These are phyloP conservation scores for Chaetomium fimeti DNA, from an alignment of 495 filamentous ascomycete species.

Conservation along the genomic window DNA sequence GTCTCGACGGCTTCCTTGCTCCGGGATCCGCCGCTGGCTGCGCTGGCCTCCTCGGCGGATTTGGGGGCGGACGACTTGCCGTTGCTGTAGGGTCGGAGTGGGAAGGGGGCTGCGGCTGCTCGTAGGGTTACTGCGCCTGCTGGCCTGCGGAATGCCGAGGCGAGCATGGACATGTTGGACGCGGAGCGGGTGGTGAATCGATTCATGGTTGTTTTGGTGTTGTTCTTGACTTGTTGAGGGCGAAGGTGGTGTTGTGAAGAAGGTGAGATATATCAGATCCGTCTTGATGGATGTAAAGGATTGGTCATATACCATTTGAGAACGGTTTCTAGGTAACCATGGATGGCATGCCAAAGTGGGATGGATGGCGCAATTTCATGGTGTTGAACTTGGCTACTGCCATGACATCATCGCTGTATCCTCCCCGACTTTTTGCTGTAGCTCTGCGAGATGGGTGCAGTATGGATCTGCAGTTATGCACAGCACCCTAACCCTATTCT, in stretches of 20 bases:
- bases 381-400: no score
- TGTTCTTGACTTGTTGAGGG: background rate
- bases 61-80: slow-evolving; percentile 28
- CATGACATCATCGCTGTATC: no score
- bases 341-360: no score
- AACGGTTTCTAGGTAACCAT: no score
- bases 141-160: background rate
- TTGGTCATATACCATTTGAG: no score
- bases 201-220: slow-evolving; percentile 18
- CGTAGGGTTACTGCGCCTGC: background rate
- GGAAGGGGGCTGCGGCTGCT: background rate
- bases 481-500: no score
- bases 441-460: no score
- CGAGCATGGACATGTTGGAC: background rate
- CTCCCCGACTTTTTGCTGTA: no score
- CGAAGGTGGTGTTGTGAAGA: background rate
- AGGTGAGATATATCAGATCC: background rate
- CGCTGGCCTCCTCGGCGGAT: slow-evolving; percentile 42
- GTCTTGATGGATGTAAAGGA: no score
- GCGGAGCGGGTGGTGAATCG: slow-evolving; percentile 13
- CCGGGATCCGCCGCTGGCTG: slow-evolving; percentile 46
- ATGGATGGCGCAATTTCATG: no score
- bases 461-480: no score
- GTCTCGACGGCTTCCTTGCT: slow-evolving; percentile 43
- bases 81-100: slow-evolving; percentile 5